These are phyloP conservation scores for Colletotrichum liaoningense DNA, from an alignment of 2,329 filamentous ascomycete genomes.

Conservation along the genomic window DNA sequence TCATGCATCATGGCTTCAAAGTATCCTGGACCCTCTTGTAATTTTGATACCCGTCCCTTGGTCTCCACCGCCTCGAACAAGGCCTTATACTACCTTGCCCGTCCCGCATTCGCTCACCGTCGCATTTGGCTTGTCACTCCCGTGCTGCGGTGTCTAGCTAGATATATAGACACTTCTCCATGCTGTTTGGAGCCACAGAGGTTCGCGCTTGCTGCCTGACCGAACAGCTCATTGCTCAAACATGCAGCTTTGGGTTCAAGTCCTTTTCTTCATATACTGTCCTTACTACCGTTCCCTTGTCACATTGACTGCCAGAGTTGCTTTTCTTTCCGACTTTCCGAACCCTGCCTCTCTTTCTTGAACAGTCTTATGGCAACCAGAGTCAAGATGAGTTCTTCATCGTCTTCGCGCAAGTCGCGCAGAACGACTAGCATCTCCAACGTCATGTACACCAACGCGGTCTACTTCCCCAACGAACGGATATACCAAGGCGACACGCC, in stretches of 20 bases:
- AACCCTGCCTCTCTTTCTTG: not conserved
- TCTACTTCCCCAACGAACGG: slow-evolving; percentile 86
- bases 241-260: slow-evolving; percentile 32
- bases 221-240: slow-evolving; percentile 28
- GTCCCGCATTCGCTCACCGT: slow-evolving; percentile 33
- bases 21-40: slow-evolving; percentile 50
- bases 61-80: slow-evolving; percentile 36
- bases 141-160: slow-evolving; percentile 23
- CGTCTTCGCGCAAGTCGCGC: slow-evolving; percentile 59
- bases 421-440: slow-evolving; percentile 57
- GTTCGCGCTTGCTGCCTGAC: slow-evolving; percentile 37
- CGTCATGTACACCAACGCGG: slow-evolving; percentile 76
- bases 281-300: slow-evolving; percentile 27
- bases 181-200: slow-evolving; percentile 26
- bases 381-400: slow-evolving; percentile 50
- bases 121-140: slow-evolving; percentile 25
- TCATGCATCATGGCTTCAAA: slow-evolving; percentile 54
- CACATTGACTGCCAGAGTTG: slow-evolving; percentile 7
- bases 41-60: slow-evolving; percentile 44
- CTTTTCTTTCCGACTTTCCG: slow-evolving; percentile 12
- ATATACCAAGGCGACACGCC: slow-evolving; percentile 81
- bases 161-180: slow-evolving; percentile 34
- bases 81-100: slow-evolving; percentile 27
- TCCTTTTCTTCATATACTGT: slow-evolving; percentile 33
- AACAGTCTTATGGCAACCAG: slow-evolving; percentile 13